A percentile compares a stretch with the other conserved stretches of the same genome.
Evolutionary conservation across 202 grass and related monocot species (phyloP).

Genomic region (Elaeis oleifera): DNA sequence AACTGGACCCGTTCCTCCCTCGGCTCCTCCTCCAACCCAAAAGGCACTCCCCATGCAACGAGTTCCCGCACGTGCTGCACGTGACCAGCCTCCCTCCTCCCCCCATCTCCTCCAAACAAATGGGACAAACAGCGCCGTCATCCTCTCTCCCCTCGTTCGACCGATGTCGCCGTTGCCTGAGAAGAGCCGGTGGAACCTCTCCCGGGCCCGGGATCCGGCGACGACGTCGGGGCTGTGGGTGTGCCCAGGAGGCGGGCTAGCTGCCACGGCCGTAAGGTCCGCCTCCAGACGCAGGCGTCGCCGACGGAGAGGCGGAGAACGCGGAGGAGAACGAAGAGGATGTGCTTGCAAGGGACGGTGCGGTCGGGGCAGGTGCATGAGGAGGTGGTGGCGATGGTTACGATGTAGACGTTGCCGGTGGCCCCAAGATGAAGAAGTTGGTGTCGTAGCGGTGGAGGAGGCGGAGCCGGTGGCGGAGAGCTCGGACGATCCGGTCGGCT

Average conservation of each 20-base stretch:
- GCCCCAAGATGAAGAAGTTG: slow-evolving; percentile 75
- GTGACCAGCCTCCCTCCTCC: slow-evolving; percentile 29
- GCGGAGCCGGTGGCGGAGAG: slow-evolving; percentile 63
- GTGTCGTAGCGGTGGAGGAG: slow-evolving; percentile 67
- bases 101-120: slow-evolving; percentile 80
- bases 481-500: slow-evolving; percentile 72
- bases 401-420: slow-evolving; percentile 86
- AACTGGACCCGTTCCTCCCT: slow-evolving; percentile 47
- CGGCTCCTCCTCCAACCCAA: slow-evolving; percentile 74
- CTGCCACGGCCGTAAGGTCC: slow-evolving; percentile 58
- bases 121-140: slow-evolving; percentile 49
- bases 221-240: slow-evolving; percentile 39
- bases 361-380: slow-evolving; percentile 86
- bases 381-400: slow-evolving; percentile 41
- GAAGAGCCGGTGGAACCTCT: slow-evolving; percentile 66
- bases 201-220: slow-evolving; percentile 50
- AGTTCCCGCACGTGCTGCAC: slow-evolving; percentile 74
- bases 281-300: slow-evolving; percentile 78
- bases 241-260: slow-evolving; percentile 45
- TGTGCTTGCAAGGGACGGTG: slow-evolving; percentile 68
- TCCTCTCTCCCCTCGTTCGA: slow-evolving; percentile 8
- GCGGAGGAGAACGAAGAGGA: slow-evolving; percentile 89
- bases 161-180: neutral
- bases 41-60: slow-evolving; percentile 81
- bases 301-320: slow-evolving; percentile 70